Percentiles rank a stretch among this genome's conserved stretches.
Evolutionary conservation across 805 yeast genomes (phyloP).

Genomic region (Yamadazyma akitaensis): DNA sequence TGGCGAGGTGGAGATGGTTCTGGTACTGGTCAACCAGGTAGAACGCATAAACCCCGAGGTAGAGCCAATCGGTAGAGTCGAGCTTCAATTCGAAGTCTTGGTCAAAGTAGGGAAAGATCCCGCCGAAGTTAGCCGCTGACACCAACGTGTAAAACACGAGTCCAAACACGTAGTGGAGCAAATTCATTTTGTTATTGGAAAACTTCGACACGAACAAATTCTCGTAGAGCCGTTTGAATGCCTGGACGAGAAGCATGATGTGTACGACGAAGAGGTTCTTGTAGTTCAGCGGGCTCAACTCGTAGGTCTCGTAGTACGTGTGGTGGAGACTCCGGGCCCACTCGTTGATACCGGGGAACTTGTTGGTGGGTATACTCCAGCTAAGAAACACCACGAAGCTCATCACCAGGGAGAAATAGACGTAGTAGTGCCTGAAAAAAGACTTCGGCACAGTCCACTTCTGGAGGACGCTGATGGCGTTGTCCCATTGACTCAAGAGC

Average conservation of each 20-base stretch:
- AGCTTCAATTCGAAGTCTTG: constrained; percentile 14
- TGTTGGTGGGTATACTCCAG: constrained; percentile 4
- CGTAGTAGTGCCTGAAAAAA: constrained; percentile 63
- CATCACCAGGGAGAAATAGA: constrained; percentile 31
- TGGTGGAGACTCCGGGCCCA: constrained; percentile 1
- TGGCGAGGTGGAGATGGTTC: constrained; percentile 50
- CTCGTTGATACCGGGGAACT: constrained; percentile 5
- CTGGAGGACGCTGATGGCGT: constrained; percentile 11
- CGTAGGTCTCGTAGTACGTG: neutral
- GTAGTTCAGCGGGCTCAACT: constrained; percentile 8
- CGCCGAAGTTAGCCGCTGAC: constrained; percentile 33
- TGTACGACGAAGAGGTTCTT: constrained; percentile 21
- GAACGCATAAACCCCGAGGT: constrained; percentile 41
- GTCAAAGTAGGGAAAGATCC: constrained; percentile 17
- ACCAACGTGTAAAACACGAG: constrained; percentile 53
- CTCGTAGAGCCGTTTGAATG: constrained; percentile 54
- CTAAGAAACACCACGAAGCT: constrained; percentile 1
- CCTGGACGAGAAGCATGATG: constrained; percentile 41
- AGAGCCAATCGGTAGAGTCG: constrained; percentile 15
- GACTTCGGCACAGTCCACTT: constrained; percentile 55
- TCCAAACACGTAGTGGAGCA: constrained; percentile 67
- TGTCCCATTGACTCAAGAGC: neutral
- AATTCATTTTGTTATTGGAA: constrained; percentile 53
- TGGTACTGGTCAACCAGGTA: constrained; percentile 52
- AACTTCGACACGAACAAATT: constrained; percentile 49